Evolutionary conservation across 768 basidiomycete genomes (phyloP), one percentile per base, ranked within the genome.

Genomic region (Naganishia onofrii): DNA sequence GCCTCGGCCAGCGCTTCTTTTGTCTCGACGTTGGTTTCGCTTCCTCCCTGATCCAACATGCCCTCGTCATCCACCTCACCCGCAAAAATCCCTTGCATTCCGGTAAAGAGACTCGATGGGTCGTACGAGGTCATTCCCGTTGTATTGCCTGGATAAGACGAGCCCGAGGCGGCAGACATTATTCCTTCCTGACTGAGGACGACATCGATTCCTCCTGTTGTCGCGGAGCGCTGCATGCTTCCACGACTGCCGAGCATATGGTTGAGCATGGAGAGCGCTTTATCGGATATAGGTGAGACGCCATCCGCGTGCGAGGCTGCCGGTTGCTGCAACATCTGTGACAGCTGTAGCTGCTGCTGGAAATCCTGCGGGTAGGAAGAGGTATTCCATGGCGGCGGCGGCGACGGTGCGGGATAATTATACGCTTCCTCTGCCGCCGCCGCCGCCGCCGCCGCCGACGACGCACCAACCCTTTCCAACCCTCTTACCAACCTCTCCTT

Each of bases 221-320:
- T 26, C 9, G 58, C 60, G 31, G 65, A 60, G 23, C 63, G 58
- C 38, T 70, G 60, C 68, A 69, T 69, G 44, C 60, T 32, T 28
- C 68, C 68, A 12, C 69, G 69, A 26, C 54, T 64, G 8, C 69
- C 63, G 17, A 70, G 54, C 69, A 70, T 70, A 28, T 70, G 69
- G 52, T 70, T 70, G 32, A 70, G 69, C 69, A 70, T 70, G 51
- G 60, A 42, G 8, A 70, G 60, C 15, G 69, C 69, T 52, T 65
- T 70, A 52, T 70, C 69, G 13, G 69, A 70, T 51, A 70, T 70
- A 7, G 69, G 69, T 28, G 63, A 60, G 23, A 70, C 6, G 60
- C 42, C 13, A 34, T 63, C 60, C 23, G 23, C 5, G 8, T 36
- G 57, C 15, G 9, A 15, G 8, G 57, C 31, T 15, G 23, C 34